phyloP scores from a whole-genome alignment of 768 basidiomycete species.

The Dentipellis sp. region DNA sequence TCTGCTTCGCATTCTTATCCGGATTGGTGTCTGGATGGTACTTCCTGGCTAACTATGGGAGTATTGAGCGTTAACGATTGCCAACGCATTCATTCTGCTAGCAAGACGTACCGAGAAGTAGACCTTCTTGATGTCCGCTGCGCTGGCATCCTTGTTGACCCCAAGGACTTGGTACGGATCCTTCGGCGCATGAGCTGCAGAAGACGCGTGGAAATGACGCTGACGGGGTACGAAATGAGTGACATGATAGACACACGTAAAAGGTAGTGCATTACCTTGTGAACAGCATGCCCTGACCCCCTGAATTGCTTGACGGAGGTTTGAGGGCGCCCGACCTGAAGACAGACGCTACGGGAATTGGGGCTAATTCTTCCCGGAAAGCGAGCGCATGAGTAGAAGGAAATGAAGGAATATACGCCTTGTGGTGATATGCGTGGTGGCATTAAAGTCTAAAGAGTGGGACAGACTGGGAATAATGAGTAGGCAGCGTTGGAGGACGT shows the following conservation, averaged over 20 bases:
- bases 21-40: conserved; percentile 98
- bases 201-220: conserved; percentile 72
- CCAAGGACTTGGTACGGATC: conserved; percentile 92
- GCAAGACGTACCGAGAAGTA: conserved; percentile 77
- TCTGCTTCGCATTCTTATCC: conserved; percentile 81
- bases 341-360: conserved; percentile 2
- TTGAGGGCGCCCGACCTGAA: not conserved
- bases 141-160: conserved; percentile 70
- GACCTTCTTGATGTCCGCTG: conserved; percentile 91
- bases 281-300: conserved; percentile 4
- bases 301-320: not conserved
- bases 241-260: not conserved
- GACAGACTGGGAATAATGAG: not conserved
- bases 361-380: conserved; percentile 10
- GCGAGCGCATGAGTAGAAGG: conserved; percentile 48
- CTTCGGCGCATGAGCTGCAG: conserved; percentile 44
- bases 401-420: conserved; percentile 18
- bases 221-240: conserved; percentile 21
- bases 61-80: not conserved
- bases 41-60: conserved; percentile 85
- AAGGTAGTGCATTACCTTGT: conserved; percentile 5
- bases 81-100: not conserved
- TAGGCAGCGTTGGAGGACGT: not conserved
- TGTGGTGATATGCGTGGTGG: conserved; percentile 34
- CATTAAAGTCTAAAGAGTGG: conserved; percentile 26